Evolutionary conservation across 164 flowering plant genomes (phyloP).

Genomic region (Magnolia changhungtana): DNA sequence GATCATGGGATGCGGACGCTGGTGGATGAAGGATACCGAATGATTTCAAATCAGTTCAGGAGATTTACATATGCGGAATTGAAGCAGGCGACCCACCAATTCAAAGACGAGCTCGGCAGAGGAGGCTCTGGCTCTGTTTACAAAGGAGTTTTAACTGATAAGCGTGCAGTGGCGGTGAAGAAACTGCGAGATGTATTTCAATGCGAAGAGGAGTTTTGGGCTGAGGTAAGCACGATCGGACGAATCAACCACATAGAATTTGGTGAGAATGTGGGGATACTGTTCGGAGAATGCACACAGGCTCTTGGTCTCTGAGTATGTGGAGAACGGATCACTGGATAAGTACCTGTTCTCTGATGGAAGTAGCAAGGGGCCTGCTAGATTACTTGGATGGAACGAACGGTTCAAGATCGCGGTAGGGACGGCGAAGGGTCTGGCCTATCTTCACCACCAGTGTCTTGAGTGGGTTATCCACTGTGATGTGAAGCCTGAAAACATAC

Average conservation of each 20-base stretch:
- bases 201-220: conserved; percentile 31
- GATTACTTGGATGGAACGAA: conserved; percentile 10
- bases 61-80: conserved; percentile 17
- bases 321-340: conserved; percentile 32
- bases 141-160: conserved; percentile 16
- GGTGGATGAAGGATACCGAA: conserved; percentile 12
- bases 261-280: conserved; percentile 35
- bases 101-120: conserved; percentile 17
- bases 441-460: conserved; percentile 23
- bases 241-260: conserved; percentile 32
- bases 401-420: conserved; percentile 14
- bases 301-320: conserved; percentile 31
- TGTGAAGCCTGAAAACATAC: conserved; percentile 23
- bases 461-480: conserved; percentile 27
- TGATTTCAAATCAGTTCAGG: conserved; percentile 11
- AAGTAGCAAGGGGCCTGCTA: conserved; percentile 5
- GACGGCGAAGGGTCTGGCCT: conserved; percentile 19
- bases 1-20: not conserved
- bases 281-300: conserved; percentile 25
- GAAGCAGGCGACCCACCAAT: conserved; percentile 12
- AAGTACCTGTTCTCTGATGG: conserved; percentile 10
- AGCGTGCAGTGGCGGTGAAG: conserved; percentile 16
- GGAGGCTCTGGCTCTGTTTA: conserved; percentile 18
- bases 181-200: conserved; percentile 10
- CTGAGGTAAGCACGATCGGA: conserved; percentile 28